phyloP scores from a whole-genome alignment of 2,329 filamentous ascomycete genomes.

The Phaeomoniella chlamydospora region DNA sequence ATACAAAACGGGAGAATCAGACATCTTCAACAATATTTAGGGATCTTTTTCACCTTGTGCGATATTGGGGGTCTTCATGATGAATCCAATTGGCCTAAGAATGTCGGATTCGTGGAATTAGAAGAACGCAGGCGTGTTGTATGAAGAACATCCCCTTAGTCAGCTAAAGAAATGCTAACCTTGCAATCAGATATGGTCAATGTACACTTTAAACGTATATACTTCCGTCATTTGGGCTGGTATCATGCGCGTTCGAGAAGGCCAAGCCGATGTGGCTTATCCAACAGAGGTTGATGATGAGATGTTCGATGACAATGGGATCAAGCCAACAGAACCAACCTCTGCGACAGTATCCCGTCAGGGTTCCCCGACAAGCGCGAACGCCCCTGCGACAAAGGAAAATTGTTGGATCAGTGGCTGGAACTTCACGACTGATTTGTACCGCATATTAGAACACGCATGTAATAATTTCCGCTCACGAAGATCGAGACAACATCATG shows the following conservation, averaged over 20 bases:
- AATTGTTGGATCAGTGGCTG: constrained; percentile 39
- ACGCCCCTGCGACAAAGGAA: not conserved
- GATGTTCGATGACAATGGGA: constrained; percentile 19
- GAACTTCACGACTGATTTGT: constrained; percentile 44
- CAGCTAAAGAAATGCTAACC: no score
- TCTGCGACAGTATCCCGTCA: constrained; percentile 8
- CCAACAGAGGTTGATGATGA: constrained; percentile 34
- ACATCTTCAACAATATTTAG: constrained; percentile 36
- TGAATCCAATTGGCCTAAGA: constrained; percentile 36
- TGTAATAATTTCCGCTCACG: constrained; percentile 10
- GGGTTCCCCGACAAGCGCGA: constrained; percentile 6
- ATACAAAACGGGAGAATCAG: constrained; percentile 37
- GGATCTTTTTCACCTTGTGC: constrained; percentile 34
- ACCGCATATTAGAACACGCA: constrained; percentile 40
- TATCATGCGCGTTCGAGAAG: constrained; percentile 29
- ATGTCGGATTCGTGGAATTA: constrained; percentile 27
- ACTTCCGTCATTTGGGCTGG: constrained; percentile 37
- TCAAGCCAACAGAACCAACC: constrained; percentile 8
- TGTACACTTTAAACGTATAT: constrained; percentile 42
- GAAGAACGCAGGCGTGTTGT: constrained; percentile 36
- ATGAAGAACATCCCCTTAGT: constrained; percentile 7
- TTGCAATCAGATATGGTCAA: constrained; percentile 36
- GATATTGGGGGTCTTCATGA: constrained; percentile 37
- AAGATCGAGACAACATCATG: constrained; percentile 2
- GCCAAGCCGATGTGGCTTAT: constrained; percentile 31